phyloP scores from a whole-genome alignment of 2,329 filamentous ascomycete species.

The Ceratocystis diversiconidia region DNA sequence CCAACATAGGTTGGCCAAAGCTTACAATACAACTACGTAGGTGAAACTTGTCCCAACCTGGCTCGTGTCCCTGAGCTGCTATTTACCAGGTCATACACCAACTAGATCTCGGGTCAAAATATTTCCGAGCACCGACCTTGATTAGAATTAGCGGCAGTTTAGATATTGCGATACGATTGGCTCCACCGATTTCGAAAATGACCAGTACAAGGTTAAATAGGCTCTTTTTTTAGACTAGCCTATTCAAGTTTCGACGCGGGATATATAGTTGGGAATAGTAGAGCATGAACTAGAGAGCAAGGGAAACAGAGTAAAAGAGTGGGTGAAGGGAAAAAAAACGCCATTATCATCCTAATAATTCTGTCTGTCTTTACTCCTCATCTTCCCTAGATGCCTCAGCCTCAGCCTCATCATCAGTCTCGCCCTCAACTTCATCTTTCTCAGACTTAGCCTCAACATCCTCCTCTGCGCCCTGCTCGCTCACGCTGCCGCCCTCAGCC shows the following conservation, averaged over 20 bases:
- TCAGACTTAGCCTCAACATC: slow-evolving; percentile 21
- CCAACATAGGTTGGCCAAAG: background rate
- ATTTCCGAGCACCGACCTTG: too few species aligned
- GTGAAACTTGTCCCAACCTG: background rate
- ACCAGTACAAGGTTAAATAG: too few species aligned
- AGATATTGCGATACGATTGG: too few species aligned
- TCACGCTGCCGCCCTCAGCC: slow-evolving; percentile 41
- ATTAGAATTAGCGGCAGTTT: too few species aligned
- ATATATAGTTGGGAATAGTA: background rate
- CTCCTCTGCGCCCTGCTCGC: slow-evolving; percentile 22
- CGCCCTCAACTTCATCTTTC: slow-evolving; percentile 6
- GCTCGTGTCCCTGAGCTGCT: background rate
- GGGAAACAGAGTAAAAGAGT: background rate
- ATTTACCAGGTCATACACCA: too few species aligned
- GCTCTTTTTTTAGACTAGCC: too few species aligned
- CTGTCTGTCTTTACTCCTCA: slow-evolving; percentile 1
- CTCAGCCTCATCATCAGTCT: background rate
- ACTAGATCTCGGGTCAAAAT: too few species aligned
- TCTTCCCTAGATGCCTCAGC: background rate
- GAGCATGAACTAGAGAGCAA: background rate
- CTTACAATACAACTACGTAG: background rate
- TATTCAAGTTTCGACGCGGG: too few species aligned
- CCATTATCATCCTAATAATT: background rate
- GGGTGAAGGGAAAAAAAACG: background rate
- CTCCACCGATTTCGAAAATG: too few species aligned